A percentile compares a stretch with the other conserved stretches of the same genome.
Conservation (phyloP, 495 filamentous ascomycete genomes). For the Aspergillus saccharolyticus region DNA sequence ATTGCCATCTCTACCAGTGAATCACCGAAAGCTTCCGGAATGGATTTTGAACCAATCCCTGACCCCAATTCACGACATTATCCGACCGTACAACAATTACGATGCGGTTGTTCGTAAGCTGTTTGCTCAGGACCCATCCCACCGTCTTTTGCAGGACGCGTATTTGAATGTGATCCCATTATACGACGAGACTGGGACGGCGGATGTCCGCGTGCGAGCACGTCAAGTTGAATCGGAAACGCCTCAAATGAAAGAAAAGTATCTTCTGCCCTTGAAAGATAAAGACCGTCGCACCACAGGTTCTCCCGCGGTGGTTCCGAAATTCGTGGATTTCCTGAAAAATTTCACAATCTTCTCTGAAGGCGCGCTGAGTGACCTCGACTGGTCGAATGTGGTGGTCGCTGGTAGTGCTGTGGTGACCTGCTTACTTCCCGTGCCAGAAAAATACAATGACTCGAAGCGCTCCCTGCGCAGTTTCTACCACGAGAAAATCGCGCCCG, state of each 20-base stretch:
- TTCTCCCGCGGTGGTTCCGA: constrained; percentile 58
- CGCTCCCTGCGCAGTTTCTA: constrained; percentile 63
- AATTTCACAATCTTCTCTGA: constrained; percentile 81
- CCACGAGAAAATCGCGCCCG: constrained; percentile 70
- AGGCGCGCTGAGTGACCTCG: constrained; percentile 52
- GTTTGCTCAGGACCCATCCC: constrained; percentile 64
- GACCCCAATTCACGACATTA: constrained; percentile 49
- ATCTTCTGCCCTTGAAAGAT: constrained; percentile 62
- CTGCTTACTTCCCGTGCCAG: constrained; percentile 65
- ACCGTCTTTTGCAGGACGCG: constrained; percentile 53
- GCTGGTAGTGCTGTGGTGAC: constrained; percentile 75
- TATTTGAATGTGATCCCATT: constrained; percentile 65
- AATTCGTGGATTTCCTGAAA: constrained; percentile 61
- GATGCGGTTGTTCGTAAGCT: constrained; percentile 63
- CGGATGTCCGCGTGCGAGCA: constrained; percentile 55
- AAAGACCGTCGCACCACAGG: constrained; percentile 54
- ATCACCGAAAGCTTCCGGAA: constrained; percentile 38
- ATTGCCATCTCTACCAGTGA: constrained; percentile 37
- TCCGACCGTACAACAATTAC: constrained; percentile 64
- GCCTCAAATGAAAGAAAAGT: constrained; percentile 54
- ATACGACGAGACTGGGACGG: constrained; percentile 52
- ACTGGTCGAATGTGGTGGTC: constrained; percentile 75
- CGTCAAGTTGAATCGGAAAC: constrained; percentile 56
- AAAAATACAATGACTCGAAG: constrained; percentile 58
- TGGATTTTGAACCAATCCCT: constrained; percentile 46